Evolutionary conservation across 345 rosid genomes (phyloP), one percentile per base, ranked within the genome.

Genomic region (Citrus inodora): DNA sequence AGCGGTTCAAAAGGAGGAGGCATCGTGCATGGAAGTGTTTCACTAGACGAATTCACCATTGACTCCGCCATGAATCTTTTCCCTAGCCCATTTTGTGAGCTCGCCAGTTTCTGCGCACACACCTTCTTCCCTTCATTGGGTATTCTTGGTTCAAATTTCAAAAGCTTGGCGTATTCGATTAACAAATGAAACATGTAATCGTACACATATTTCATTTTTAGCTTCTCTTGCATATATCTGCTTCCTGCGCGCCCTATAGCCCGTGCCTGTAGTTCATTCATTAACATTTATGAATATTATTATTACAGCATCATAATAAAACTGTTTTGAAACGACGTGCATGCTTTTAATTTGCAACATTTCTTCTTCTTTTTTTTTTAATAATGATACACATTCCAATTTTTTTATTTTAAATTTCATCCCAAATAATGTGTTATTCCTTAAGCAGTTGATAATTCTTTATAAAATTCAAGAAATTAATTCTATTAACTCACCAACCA

Each of bases 121-220:
- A 84, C 53, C 78, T 87, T 82, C 24, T 67, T 68, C 0, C 89
- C 85, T 62, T 85, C 79, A 8, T 69, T 51, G 16, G 91, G 89
- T 58, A 91, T 70, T 0, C 46, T 60, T 4, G 92, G 92, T 40
- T 88, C 73, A 40, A 88, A 88, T 66, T 81, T 89, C 83, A 91
- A 77, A 21, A 89, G 80, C 65, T 84, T 82, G 2, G 90, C 87
- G 24, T 88, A 91, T 72, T 84, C 85, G 33, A 46, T 81, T 42
- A 88, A 67, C 53, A 84, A 79, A 82, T 91, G 89, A 11, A 91
- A 78, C 90, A 88, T 91, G 81, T 91, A 91, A 67, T 87, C 92
- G 33, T 91, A 88, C 13, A 87, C 90, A 56, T 80, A 81, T 24
- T 81, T 83, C 89, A 91, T 87, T 73, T 82, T 80, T 28, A 91